These are phyloP conservation scores for Aureobasidium vineae DNA, from an alignment of 2,329 filamentous ascomycete species.

Conservation along the genomic window DNA sequence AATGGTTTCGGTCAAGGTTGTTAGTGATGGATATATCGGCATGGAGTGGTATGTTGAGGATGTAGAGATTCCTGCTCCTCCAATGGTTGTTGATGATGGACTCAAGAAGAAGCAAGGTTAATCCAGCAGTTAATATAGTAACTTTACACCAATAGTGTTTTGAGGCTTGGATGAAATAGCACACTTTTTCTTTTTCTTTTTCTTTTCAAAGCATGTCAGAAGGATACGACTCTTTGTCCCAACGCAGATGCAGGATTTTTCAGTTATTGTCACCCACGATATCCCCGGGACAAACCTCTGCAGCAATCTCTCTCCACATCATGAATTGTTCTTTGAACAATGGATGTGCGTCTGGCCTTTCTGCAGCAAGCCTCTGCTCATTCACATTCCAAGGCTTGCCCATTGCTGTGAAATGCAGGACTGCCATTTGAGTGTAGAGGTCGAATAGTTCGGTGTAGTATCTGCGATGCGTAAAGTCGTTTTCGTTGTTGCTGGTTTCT, in stretches of 20 bases:
- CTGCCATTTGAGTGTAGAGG: conserved; percentile 31
- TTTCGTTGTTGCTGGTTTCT: neutral
- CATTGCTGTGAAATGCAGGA: conserved; percentile 35
- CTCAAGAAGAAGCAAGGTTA: conserved; percentile 33
- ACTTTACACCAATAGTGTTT: too few species aligned
- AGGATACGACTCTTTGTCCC: too few species aligned
- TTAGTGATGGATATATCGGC: conserved; percentile 85
- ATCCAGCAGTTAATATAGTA: too few species aligned
- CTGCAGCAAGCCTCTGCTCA: conserved; percentile 14
- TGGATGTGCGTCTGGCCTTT: conserved; percentile 33
- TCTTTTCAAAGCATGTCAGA: too few species aligned
- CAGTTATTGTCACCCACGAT: neutral
- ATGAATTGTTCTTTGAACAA: conserved; percentile 33
- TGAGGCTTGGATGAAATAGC: too few species aligned
- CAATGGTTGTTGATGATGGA: conserved; percentile 37
- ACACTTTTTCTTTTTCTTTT: too few species aligned
- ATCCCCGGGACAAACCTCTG: conserved; percentile 22
- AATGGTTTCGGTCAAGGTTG: conserved; percentile 69
- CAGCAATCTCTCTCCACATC: conserved; percentile 32
- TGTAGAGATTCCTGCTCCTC: conserved; percentile 50
- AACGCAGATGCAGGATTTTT: too few species aligned
- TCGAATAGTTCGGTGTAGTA: conserved; percentile 30
- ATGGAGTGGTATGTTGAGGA: conserved; percentile 61
- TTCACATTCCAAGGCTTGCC: conserved; percentile 35
- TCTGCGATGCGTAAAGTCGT: conserved; percentile 17